Base-by-base conservation (phyloP, 805 yeast species). In the Myxozyma neotropica region DNA sequence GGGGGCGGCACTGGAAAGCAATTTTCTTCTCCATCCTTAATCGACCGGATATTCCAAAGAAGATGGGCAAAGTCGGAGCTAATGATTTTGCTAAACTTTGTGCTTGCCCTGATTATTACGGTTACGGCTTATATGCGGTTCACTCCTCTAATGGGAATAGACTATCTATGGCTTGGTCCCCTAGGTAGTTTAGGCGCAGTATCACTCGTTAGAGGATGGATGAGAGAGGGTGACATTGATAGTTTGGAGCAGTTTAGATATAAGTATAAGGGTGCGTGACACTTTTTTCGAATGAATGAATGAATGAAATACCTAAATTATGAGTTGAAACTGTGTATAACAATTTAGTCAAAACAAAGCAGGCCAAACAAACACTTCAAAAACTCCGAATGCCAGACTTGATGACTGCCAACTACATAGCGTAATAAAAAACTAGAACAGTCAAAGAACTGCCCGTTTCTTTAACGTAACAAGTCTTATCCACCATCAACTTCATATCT, bases 211-310 rank as follows among this genome's bases (percentile, higher is more conserved):
- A 53, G 64, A 4, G 50, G 55, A 13, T 62, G 66, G 64, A 62
- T 62, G 66, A 45, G 38, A n/a, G 66, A 62, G 42, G 61, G 61
- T 23, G 65, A 62, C 40, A 60, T 55, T 10, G 60, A 35, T 13
- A 50, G 55, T 19, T 47, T 62, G 21, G 64, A 62, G 53, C 59
- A 55, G 40, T 59, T 62, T 31, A 31, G 65, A 29, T 62, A 62
- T 21, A 62, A 62, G 47, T 62, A 62, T 56, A 62, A 62, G 29
- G 66, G 66, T 10, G 66, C 66, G 23, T 19, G n/a, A 40, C 12
- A 2, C 36, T 26, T 39, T 46, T 27, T 35, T 15, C 33, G 13
- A n/a, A 12, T 23, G 17, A 15, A 17, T 35, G 13, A 15, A 51
- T 45, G 8, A 31, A 21, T n/a, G n/a, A n/a, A n/a, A n/a, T n/a